These are phyloP conservation scores for Rhododendron griersonianum DNA, from an alignment of 148 eudicot genomes.

Conservation along the genomic window DNA sequence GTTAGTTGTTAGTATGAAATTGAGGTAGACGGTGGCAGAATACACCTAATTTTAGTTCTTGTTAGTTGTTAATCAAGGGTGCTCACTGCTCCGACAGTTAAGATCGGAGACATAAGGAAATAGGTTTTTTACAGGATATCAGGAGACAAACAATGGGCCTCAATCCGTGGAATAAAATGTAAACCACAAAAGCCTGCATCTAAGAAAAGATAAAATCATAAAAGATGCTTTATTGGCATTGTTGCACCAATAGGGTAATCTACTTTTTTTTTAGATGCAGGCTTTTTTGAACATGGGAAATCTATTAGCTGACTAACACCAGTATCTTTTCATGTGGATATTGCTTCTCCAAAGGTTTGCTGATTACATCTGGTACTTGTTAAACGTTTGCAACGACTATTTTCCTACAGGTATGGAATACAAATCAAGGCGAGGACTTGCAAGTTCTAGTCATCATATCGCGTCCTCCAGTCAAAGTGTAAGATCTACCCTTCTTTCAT, in stretches of 20 bases:
- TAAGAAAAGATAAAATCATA: not conserved
- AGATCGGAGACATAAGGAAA: not conserved
- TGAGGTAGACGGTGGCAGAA: not conserved
- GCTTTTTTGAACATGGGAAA: not conserved
- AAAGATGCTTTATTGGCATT: not conserved
- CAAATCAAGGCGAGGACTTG: conserved; percentile 57
- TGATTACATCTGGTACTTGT: not conserved
- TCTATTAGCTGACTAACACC: not conserved
- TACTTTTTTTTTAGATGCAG: no score
- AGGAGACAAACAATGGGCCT: not conserved
- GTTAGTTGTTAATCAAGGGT: not conserved
- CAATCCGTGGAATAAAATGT: not conserved
- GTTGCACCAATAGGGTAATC: not conserved
- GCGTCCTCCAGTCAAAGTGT: conserved; percentile 89
- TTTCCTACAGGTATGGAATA: conserved; percentile 55
- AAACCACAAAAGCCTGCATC: not conserved
- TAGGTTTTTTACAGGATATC: not conserved
- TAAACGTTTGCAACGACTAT: conserved; percentile 5
- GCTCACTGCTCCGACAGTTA: not conserved
- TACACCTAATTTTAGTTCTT: not conserved
- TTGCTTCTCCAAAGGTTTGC: not conserved
- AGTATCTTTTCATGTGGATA: not conserved
- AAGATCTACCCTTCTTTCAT: conserved; percentile 22
- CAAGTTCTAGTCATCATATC: conserved; percentile 69
- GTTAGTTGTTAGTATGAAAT: not conserved